A percentile compares a stretch with the other conserved stretches of the same genome.
Conservation (phyloP, 2,329 filamentous ascomycete species). For the Fonsecaea erecta region DNA sequence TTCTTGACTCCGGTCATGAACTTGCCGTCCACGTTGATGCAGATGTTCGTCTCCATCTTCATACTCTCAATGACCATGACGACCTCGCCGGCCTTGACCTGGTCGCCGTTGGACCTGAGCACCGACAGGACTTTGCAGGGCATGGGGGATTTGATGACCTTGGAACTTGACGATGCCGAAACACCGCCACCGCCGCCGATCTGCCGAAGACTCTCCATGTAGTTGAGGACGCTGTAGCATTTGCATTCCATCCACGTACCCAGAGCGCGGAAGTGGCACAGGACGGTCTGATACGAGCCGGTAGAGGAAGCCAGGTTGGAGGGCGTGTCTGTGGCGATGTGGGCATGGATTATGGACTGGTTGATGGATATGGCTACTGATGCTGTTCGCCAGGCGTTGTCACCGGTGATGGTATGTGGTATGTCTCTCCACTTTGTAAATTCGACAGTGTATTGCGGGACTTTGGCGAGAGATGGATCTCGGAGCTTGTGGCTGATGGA, state of each 20-base stretch:
- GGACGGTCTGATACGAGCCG: conserved; percentile 29
- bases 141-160: conserved; percentile 42
- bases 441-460: conserved; percentile 11
- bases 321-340: conserved; percentile 30
- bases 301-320: not conserved
- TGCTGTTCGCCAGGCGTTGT: conserved; percentile 1
- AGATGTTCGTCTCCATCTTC: conserved; percentile 50
- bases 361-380: conserved; percentile 36
- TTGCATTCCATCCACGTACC: conserved; percentile 41
- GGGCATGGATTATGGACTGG: conserved; percentile 35
- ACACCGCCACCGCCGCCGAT: conserved; percentile 19
- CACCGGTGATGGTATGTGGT: not conserved
- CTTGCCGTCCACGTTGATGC: conserved; percentile 38
- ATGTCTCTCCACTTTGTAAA: conserved; percentile 7
- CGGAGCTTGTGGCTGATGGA: conserved; percentile 25
- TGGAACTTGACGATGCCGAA: conserved; percentile 18
- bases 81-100: conserved; percentile 41
- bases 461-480: not conserved
- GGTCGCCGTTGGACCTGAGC: conserved; percentile 41
- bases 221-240: conserved; percentile 40
- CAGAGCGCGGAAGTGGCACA: conserved; percentile 41
- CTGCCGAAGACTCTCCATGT: conserved; percentile 37
- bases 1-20: conserved; percentile 40
- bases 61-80: conserved; percentile 51
- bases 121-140: conserved; percentile 45